Base-by-base conservation (phyloP, 192 early-diverging fungal genomes). In the Linnemannia elongata region DNA sequence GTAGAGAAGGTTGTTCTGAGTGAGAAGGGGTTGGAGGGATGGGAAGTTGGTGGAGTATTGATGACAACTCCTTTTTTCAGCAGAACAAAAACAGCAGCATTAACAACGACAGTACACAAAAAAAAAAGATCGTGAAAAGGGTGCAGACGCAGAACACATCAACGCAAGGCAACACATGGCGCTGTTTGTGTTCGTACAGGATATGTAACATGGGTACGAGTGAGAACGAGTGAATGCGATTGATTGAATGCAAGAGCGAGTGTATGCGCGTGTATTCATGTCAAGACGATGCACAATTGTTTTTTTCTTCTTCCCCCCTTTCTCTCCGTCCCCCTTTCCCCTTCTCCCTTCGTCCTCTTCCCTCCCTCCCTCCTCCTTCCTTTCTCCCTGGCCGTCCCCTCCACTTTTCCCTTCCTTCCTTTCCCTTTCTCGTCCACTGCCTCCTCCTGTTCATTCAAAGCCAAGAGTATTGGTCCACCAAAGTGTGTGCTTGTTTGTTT, bases 291-390 rank as follows among this genome's bases (percentile, higher is more conserved):
- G 60, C 30, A 66, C 12, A 66, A 30, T 15, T 30, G 30, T 66
- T 20, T n/a, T 35, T 22, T 71, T 71, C 39, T 70, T 70, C 10
- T 52, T 71, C n/a, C 35, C 55, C 70, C 55, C 72, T 45, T 22
- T 73, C 72, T 49, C 36, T 73, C 41, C 22, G n/a, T n/a, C 42
- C n/a, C 42, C n/a, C 24, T 52, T 39, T 8, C 27, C 20, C 49
- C 33, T 33, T 38, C 22, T 1, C 35, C n/a, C n/a, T n/a, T n/a
- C n/a, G n/a, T n/a, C 38, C 10, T 74, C 42, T 68, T 66, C 35
- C 2, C 68, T 69, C 38, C 57, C 63, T 55, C 42, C 57, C 38
- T 82, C 44, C 63, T 55, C 41, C 42, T 38, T 76, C 44, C 63
- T n/a, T 45, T 75, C 47, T 52, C 71, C 69, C 33, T 49, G 47